Evolutionary conservation across 2,329 filamentous ascomycete species (phyloP), one percentile per base, ranked within the genome.

Genomic region (Hypoxylon sp.): DNA sequence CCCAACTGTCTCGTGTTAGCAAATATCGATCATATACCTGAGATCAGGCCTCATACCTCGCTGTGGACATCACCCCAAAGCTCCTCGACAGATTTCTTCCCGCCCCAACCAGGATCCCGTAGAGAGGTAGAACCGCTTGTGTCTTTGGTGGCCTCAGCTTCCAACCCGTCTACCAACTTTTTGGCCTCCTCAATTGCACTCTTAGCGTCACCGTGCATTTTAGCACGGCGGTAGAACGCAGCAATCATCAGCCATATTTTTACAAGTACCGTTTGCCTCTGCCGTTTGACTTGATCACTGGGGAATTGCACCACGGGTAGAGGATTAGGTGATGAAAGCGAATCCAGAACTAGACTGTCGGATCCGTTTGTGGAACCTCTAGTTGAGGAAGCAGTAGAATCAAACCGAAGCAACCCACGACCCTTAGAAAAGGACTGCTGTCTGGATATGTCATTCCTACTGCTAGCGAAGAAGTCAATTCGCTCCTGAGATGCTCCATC

Each of bases 181-280:
- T 89, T 86, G 1, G 95, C 96, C 83, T 98, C 96, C 10, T 89
- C 86, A 29, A 94, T 88, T 5, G 95, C 94, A 58, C 91, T 92
- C 73, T 88, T 88, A 11, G 92, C 90, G 78, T 98, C 95, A 19
- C 94, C 91, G 61, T 89, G 88, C 83, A 97, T 89, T 8, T 87
- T 88, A 6, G 95, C 93, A 59, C 94, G 88, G 29, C 94, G 89
- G 77, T 98, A 99, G 71, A 98, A 90, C 0, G 92, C 92, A 1
- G 94, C 92, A 68, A 98, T 94, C 77, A 96, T 91, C 8, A 98
- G 84, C 96, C 96, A 99, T 33, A 98, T 90, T 71, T 91, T 91
- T 19, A 94, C 84, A 14, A 99, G 78, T 10, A 89, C 82, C 5
- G 82, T 81, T 33, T 80, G 82, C 48, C 86, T 83, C 59, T 85